These are phyloP conservation scores for Rhizodiscina lignyota DNA, from an alignment of 495 filamentous ascomycete species.

Conservation along the genomic window DNA sequence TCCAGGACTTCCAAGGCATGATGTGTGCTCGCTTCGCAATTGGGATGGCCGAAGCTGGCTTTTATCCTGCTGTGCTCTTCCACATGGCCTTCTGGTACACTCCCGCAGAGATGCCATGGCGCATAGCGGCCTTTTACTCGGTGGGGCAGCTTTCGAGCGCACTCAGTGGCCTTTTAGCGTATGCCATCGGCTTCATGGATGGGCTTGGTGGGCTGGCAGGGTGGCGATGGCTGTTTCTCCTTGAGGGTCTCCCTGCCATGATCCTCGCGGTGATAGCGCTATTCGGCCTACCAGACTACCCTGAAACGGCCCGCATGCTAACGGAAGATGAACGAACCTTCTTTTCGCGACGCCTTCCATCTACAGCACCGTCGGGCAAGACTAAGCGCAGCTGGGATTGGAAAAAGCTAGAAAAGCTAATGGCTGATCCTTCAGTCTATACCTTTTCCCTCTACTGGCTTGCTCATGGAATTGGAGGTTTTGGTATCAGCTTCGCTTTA, in stretches of 20 bases:
- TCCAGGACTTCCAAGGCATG: conserved; percentile 23
- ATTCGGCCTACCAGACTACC: conserved; percentile 26
- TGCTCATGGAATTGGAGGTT: not conserved
- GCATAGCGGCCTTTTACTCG: conserved; percentile 24
- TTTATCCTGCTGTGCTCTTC: conserved; percentile 24
- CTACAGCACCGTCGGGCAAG: conserved; percentile 8
- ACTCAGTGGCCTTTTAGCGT: conserved; percentile 25
- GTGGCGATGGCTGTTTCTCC: conserved; percentile 30
- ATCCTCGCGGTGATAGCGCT: conserved; percentile 20
- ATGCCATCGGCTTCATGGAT: conserved; percentile 26
- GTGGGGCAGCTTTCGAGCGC: conserved; percentile 20
- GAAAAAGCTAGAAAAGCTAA: conserved; percentile 28
- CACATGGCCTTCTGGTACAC: conserved; percentile 29
- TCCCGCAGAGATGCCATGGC: conserved; percentile 20
- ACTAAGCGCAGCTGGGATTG: conserved; percentile 15
- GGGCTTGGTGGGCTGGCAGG: conserved; percentile 19
- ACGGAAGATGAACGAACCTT: conserved; percentile 19
- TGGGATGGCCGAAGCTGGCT: conserved; percentile 25
- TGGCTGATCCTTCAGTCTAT: conserved; percentile 12
- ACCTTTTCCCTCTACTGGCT: conserved; percentile 13
- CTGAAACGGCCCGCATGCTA: conserved; percentile 24
- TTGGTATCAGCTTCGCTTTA: conserved; percentile 18
- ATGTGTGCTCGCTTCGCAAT: conserved; percentile 27
- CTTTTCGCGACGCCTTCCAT: not conserved
- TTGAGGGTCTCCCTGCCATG: conserved; percentile 29